phyloP scores from a whole-genome alignment of 2,329 filamentous ascomycete species.

The Scytalidium lignicola region DNA sequence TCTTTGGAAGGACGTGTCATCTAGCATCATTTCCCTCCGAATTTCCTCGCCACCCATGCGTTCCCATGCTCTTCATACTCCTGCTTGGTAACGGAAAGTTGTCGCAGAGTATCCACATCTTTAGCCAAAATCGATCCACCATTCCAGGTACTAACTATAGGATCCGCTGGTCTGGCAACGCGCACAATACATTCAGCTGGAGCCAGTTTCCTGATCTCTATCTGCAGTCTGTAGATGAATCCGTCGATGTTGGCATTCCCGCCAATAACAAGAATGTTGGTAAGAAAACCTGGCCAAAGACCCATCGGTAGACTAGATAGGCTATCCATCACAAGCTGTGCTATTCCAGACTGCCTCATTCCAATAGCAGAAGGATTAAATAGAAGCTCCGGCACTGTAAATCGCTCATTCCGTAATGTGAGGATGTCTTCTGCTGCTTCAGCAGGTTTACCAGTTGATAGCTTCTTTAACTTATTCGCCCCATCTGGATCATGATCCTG shows the following conservation, averaged over 20 bases:
- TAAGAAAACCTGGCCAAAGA: conserved; percentile 75
- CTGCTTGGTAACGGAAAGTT: conserved; percentile 71
- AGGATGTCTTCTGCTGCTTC: conserved; percentile 68
- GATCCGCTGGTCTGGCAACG: conserved; percentile 64
- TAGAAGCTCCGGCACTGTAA: conserved; percentile 81
- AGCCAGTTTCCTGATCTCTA: conserved; percentile 65
- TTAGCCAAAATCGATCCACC: conserved; percentile 74
- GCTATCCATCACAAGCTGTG: conserved; percentile 77
- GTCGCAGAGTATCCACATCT: conserved; percentile 58
- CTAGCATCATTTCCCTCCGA: conserved; percentile 41
- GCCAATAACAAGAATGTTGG: conserved; percentile 85
- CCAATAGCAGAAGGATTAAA: conserved; percentile 85
- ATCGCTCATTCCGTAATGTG: conserved; percentile 86
- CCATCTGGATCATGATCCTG: conserved; percentile 71
- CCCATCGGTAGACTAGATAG: conserved; percentile 72
- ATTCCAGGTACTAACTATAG: conserved; percentile 77
- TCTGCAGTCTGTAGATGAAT: conserved; percentile 73
- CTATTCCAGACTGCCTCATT: conserved; percentile 74
- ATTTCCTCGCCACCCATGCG: conserved; percentile 68
- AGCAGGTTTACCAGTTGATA: conserved; percentile 36
- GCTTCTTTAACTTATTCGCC: conserved; percentile 43
- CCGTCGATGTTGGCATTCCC: conserved; percentile 77
- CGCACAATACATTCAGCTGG: conserved; percentile 75
- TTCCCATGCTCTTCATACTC: conserved; percentile 88
- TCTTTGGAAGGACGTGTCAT: too few species aligned